phyloP scores from a whole-genome alignment of 805 yeast genomes.

The Tetrapisispora taiwanensis region DNA sequence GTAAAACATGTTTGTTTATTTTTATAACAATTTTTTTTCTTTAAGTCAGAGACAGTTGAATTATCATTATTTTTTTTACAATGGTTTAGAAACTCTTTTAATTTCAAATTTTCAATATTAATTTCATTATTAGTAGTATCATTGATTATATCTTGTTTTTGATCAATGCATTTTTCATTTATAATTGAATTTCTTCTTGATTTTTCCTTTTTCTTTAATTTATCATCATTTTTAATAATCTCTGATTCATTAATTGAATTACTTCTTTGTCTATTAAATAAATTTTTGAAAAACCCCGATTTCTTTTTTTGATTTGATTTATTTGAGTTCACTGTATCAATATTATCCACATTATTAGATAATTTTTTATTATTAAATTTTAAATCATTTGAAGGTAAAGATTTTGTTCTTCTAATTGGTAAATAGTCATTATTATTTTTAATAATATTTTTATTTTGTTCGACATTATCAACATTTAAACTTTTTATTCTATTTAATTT shows the following conservation, averaged over 20 bases:
- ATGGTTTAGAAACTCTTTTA: constrained; percentile 37
- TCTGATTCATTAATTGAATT: neutral
- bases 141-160: neutral
- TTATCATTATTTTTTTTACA: constrained; percentile 20
- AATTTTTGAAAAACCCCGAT: constrained; percentile 29
- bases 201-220: neutral
- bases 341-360: neutral
- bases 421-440: neutral
- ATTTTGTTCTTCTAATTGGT: constrained; percentile 25
- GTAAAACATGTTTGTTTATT: neutral
- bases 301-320: constrained; percentile 7
- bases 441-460: neutral
- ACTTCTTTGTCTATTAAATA: constrained; percentile 15
- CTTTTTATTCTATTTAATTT: neutral
- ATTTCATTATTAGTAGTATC: constrained; percentile 1
- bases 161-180: neutral
- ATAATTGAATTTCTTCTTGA: neutral
- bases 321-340: neutral
- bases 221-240: neutral
- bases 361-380: neutral
- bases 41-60: too few relatives aligned
- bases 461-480: neutral
- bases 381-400: constrained; percentile 21
- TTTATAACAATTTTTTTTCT: too few relatives aligned
- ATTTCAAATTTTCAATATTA: constrained; percentile 33